Base-by-base conservation (phyloP, 2,329 filamentous ascomycete species). In the Lithohypha guttulata region DNA sequence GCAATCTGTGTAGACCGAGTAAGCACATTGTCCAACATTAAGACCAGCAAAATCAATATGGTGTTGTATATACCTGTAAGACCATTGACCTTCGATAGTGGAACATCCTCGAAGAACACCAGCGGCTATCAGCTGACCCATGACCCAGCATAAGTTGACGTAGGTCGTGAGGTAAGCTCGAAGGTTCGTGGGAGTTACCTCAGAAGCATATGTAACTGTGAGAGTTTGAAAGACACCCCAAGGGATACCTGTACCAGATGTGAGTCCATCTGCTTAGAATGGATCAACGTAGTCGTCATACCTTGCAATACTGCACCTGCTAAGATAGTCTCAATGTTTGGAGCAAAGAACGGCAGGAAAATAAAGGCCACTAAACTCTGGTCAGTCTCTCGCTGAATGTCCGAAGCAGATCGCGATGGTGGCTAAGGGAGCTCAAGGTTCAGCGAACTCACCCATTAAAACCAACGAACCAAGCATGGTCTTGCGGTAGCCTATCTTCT, bases 401-500 rank as follows among this genome's bases (percentile, higher is more conserved):
- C n/a, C n/a, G n/a, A n/a, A n/a, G n/a, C n/a, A n/a, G n/a, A n/a
- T n/a, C n/a, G n/a, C n/a, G n/a, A n/a, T n/a, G n/a, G n/a, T n/a
- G n/a, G n/a, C n/a, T n/a, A n/a, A n/a, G n/a, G n/a, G n/a, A n/a
- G n/a, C n/a, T n/a, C n/a, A n/a, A n/a, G n/a, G n/a, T n/a, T n/a
- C n/a, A n/a, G n/a, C n/a, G n/a, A n/a, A n/a, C n/a, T n/a, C n/a
- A n/a, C n/a, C n/a, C 57, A 56, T 76, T 54, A 50, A 66, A 22
- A 64, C 53, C 35, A 81, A 63, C 27, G 72, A 75, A n/a, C 52
- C 63, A 42, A 81, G 72, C 44, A 81, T 68, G 14, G 75, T 79
- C 54, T 72, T 75, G 13, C 75, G 67, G 53, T 79, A 79, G 13
- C 75, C 75, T 50, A 77, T 75, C 19, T 70, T 66, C 15, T 82